These are phyloP conservation scores for Bimuria novae-zelandiae DNA, from an alignment of 2,329 filamentous ascomycete genomes.

Conservation along the genomic window DNA sequence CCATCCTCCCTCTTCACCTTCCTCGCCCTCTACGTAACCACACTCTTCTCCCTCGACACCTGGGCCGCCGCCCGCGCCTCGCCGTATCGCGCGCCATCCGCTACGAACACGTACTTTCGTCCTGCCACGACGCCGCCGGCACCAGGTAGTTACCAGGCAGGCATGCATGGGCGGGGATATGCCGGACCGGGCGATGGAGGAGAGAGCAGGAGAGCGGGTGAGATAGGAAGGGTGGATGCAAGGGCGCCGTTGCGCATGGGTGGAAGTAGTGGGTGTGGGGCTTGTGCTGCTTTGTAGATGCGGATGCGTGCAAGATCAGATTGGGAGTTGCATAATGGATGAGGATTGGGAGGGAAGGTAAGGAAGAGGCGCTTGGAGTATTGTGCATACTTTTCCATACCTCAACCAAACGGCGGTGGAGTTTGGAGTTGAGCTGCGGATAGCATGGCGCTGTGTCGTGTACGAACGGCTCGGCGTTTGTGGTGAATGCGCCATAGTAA, in stretches of 20 bases:
- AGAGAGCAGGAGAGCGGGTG: constrained; percentile 13
- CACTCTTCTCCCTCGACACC: constrained; percentile 45
- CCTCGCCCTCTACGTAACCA: constrained; percentile 46
- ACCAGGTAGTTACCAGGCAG: constrained; percentile 35
- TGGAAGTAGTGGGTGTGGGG: constrained; percentile 33
- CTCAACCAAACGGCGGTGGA: no score
- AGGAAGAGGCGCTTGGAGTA: no score
- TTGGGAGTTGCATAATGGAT: neutral
- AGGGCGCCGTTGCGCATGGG: constrained; percentile 35
- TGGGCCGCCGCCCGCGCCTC: constrained; percentile 42
- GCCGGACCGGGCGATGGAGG: constrained; percentile 21
- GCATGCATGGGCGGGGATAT: constrained; percentile 36
- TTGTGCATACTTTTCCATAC: no score
- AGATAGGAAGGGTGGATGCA: constrained; percentile 32
- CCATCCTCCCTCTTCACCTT: constrained; percentile 33
- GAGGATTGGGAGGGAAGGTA: neutral
- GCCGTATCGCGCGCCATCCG: constrained; percentile 33
- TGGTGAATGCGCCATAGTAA: no score
- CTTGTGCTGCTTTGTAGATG: constrained; percentile 26
- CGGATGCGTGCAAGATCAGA: neutral
- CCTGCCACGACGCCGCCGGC: constrained; percentile 24
- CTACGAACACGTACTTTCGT: constrained; percentile 25
- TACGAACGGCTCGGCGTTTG: no score
- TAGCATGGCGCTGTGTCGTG: no score
- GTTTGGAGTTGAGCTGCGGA: no score